Evolutionary conservation across 768 basidiomycete genomes (phyloP), one percentile per base, ranked within the genome.

Genomic region (Termitomyces sp.): DNA sequence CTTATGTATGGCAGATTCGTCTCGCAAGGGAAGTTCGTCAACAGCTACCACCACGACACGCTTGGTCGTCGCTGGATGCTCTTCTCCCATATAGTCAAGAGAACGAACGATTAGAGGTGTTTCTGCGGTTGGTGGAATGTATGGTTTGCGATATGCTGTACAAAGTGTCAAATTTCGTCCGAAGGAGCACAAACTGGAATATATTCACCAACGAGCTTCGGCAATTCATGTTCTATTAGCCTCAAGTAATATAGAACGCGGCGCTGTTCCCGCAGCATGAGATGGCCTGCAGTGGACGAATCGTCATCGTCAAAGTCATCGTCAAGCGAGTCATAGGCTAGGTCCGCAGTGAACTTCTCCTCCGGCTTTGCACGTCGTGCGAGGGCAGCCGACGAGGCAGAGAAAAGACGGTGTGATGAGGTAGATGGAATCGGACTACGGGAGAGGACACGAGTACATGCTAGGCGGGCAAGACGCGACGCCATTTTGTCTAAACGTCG

Each of bases 171-270:
- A 54, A 32, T 44, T 54, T 46, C 32, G 47, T 54, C 29, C 12
- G 1, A 52, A 37, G 26, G 20, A 18, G 56, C 22, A 39, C 43
- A 49, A n/a, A 31, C 52, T 50, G 29, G 29, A 37, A n/a, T 49
- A 48, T 22, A 36, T 56, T 62, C 53, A 50, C 94, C 87, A 64
- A 91, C 85, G 51, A 96, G 83, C 68, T 89, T 85, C 22, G 90
- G 88, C 81, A 92, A 84, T 72, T 96, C 93, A 62, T 90, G 85
- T 68, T 94, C 92, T 58, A 95, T 91, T 60, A 94, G 78, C 53
- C 93, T 82, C 67, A 95, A 74, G 68, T 93, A 90, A 63, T 90
- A 81, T 43, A 94, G 71, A 46, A 82, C 74, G 66, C 90, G 79
- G 32, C 92, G 80, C 62, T 94, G 85, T 65, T 91, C 83, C 56